Base-by-base conservation (phyloP, 345 rosid species). In the Eutrema heterophyllum region DNA sequence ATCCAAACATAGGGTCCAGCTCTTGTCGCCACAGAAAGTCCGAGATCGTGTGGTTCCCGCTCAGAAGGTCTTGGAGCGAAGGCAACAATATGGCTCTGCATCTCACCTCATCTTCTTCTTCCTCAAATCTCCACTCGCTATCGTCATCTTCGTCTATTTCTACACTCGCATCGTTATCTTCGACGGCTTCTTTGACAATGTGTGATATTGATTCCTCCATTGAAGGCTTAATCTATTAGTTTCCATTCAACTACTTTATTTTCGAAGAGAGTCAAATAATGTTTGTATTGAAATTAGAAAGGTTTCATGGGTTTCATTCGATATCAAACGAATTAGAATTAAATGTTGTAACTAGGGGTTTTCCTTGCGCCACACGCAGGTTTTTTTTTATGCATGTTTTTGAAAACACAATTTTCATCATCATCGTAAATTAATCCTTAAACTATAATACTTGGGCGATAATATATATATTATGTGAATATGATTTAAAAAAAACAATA, bases 11-110 rank as follows among this genome's bases (percentile, higher is more conserved):
- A 63, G 12, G 51, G 71, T 15, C 64, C 9, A 40, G 12, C 5
- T 77, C 27, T 24, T 81, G 86, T 5, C 65, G 70, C 11, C 70
- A 79, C 7, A 57, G 55, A 9, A 27, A 58, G 52, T 76, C 77
- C 0, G 76, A 80, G 36, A 46, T 65, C 52, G 80, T 89, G 3
- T 76, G 84, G 15, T 89, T 84, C 55, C 97, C 91, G 0, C 75
- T 89, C 2, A 78, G 82, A 48, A 80, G 86, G 75, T 69, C 91
- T 2, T 88, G 88, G 88, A 91, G 95, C 29, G 95, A 89, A 76
- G 88, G 88, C 10, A 75, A 75, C 12, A 75, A 64, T 71, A 69
- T 91, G 77, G 79, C 77, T 40, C 36, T 85, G 78, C 76, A 70
- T 70, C 71, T 63, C 1, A 38, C 53, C n/a, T 45, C 76, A 40